Evolutionary conservation across 169 alveolate genomes (phyloP), one percentile per base, ranked within the genome.

Genomic region (Neospora caninum): DNA sequence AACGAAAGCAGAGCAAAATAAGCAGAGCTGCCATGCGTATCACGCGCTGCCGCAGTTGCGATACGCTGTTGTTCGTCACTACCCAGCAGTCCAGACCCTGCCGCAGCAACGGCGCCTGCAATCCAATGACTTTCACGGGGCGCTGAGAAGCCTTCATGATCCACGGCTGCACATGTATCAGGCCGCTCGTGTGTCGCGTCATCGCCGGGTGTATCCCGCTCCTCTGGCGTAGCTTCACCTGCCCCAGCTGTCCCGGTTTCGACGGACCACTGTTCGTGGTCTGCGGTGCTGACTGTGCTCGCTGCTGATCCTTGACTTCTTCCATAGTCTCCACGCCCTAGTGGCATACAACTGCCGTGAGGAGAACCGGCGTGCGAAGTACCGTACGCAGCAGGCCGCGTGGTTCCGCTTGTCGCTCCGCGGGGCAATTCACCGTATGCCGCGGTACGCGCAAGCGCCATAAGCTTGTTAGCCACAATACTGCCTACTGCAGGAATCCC

Each of bases 71-170:
- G 84, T 43, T 31, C 84, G 1, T 36, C 84, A 36, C 43, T 36
- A 16, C 84, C 84, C 0, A 73, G 84, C 84, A 73, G n/a, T 9
- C 84, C 84, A 36, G 84, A 73, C 43, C 84, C 84, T 31, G 84
- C 84, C 20, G 84, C 84, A 34, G 84, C 84, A 73, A 73, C 84
- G 7, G 84, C 84, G 2, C 84, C 84, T 34, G 39, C 39, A n/a
- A 73, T 22, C 84, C 84, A 73, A 2, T 73, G 45, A n/a, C 73
- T 1, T 27, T 64, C 73, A 64, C 58, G 4, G n/a, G n/a, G n/a
- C n/a, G n/a, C n/a, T n/a, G 64, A 53, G 64, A 53, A 53, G 18
- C 64, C 64, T 53, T 7, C 64, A 53, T 7, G 18, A 53, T 53
- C 64, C 18, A 10, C 64, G 27, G 7, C 18, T 18, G 27, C 64